A percentile compares a stretch with the other conserved stretches of the same genome.
Conservation (phyloP, 1,284 basidiomycete species). For the Ceratobasidium sp. region DNA sequence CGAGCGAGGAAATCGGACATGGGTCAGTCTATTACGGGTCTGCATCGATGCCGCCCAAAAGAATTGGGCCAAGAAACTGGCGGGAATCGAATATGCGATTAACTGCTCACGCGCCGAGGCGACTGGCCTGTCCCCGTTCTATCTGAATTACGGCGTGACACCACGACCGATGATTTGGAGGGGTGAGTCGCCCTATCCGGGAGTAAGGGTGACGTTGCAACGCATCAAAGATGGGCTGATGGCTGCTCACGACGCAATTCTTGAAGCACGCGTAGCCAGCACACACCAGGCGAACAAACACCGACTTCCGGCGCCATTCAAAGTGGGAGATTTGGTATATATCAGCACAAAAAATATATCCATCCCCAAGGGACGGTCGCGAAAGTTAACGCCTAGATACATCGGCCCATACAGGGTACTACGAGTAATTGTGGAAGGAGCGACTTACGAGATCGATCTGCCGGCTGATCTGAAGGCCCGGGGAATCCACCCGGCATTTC, state of each 20-base stretch:
- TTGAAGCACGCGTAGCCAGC: slow-evolving; percentile 48
- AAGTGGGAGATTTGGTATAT: slow-evolving; percentile 46
- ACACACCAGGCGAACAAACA: slow-evolving; percentile 49
- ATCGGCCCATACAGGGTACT: slow-evolving; percentile 50
- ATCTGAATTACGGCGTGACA: slow-evolving; percentile 49
- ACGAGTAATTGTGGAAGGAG: slow-evolving; percentile 44
- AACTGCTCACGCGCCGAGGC: slow-evolving; percentile 48
- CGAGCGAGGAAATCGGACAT: slow-evolving; percentile 53
- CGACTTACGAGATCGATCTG: slow-evolving; percentile 49
- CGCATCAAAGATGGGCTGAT: slow-evolving; percentile 47
- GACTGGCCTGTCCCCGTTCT: slow-evolving; percentile 52
- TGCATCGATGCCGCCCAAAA: slow-evolving; percentile 50
- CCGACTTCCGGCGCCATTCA: slow-evolving; percentile 23
- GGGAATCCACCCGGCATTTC: slow-evolving; percentile 46
- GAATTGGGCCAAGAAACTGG: slow-evolving; percentile 53
- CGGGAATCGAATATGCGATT: slow-evolving; percentile 53
- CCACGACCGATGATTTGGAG: slow-evolving; percentile 48
- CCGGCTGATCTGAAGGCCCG: slow-evolving; percentile 45
- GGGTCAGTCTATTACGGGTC: slow-evolving; percentile 53
- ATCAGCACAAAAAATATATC: slow-evolving; percentile 49
- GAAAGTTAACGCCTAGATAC: slow-evolving; percentile 49
- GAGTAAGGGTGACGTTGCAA: slow-evolving; percentile 47
- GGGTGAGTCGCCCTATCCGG: slow-evolving; percentile 45
- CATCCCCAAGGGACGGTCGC: slow-evolving; percentile 48
- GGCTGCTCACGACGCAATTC: slow-evolving; percentile 50